Evolutionary conservation across 495 filamentous ascomycete genomes (phyloP).

Genomic region (Xanthoparmelia taractica): DNA sequence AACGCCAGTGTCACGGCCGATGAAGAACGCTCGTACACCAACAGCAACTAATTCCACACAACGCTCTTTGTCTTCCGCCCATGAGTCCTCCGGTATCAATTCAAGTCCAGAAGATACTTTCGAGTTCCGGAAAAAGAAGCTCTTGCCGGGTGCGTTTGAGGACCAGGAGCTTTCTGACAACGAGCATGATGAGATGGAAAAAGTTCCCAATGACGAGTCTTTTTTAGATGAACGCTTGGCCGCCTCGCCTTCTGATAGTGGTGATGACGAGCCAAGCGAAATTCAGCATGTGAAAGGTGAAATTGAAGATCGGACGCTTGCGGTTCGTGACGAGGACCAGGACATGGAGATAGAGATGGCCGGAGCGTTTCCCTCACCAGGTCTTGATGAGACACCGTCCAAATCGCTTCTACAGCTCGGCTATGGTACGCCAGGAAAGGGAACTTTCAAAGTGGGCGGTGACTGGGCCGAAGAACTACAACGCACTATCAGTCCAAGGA

Average conservation of each 20-base stretch:
- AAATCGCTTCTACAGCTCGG: slow-evolving; percentile 43
- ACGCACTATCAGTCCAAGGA: slow-evolving; percentile 82
- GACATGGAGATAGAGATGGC: slow-evolving; percentile 71
- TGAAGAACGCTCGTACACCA: slow-evolving; percentile 23
- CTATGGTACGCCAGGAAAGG: slow-evolving; percentile 53
- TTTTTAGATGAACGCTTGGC: slow-evolving; percentile 86
- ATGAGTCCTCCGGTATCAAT: slow-evolving; percentile 40
- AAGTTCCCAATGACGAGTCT: slow-evolving; percentile 48
- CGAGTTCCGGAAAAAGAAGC: slow-evolving; percentile 65
- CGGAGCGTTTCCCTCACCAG: slow-evolving; percentile 59
- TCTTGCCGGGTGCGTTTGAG: slow-evolving; percentile 73
- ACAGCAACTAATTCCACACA: slow-evolving; percentile 29
- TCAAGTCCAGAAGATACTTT: slow-evolving; percentile 68
- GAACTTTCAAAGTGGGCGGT: slow-evolving; percentile 47
- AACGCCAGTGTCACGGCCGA: slow-evolving; percentile 43
- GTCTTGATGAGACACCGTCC: slow-evolving; percentile 50
- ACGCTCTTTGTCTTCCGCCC: slow-evolving; percentile 28
- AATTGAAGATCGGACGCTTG: slow-evolving; percentile 58
- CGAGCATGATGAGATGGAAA: slow-evolving; percentile 42
- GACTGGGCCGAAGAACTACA: slow-evolving; percentile 91
- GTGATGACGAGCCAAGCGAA: slow-evolving; percentile 54
- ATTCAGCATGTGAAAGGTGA: slow-evolving; percentile 50
- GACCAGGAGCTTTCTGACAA: slow-evolving; percentile 36
- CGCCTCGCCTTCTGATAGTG: slow-evolving; percentile 66
- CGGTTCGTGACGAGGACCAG: slow-evolving; percentile 53